phyloP scores from a whole-genome alignment of 257 asterid genomes.

The Voacanga thouarsii region DNA sequence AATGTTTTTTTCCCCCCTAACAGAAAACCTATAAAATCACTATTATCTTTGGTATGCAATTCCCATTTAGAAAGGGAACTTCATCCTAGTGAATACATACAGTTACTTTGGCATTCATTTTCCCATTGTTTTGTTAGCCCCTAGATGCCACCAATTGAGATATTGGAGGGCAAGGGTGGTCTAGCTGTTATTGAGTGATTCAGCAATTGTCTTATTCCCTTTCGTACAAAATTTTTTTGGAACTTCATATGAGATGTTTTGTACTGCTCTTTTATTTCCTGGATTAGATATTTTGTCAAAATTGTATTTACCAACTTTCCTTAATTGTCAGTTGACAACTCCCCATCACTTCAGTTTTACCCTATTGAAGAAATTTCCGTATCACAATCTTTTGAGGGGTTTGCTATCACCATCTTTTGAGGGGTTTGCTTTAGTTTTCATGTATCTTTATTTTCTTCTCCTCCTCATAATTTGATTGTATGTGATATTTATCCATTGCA shows the following conservation, averaged over 20 bases:
- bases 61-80: background rate
- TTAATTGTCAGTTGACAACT: no score
- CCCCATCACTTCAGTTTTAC: background rate
- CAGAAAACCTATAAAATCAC: background rate
- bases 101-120: background rate
- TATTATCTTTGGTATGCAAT: background rate
- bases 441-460: background rate
- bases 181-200: background rate
- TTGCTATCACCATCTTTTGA: background rate
- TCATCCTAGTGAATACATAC: background rate
- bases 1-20: no score
- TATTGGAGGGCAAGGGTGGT: background rate
- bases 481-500: background rate
- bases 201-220: background rate
- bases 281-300: background rate
- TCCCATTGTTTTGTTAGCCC: background rate
- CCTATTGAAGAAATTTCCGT: background rate
- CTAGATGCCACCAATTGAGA: background rate
- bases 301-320: background rate
- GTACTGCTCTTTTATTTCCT: background rate
- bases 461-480: background rate
- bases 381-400: background rate
- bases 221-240: background rate
- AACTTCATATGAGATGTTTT: background rate
- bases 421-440: background rate